Evolutionary conservation across 2,329 filamentous ascomycete species (phyloP).

Genomic region (Penicillium sp.): DNA sequence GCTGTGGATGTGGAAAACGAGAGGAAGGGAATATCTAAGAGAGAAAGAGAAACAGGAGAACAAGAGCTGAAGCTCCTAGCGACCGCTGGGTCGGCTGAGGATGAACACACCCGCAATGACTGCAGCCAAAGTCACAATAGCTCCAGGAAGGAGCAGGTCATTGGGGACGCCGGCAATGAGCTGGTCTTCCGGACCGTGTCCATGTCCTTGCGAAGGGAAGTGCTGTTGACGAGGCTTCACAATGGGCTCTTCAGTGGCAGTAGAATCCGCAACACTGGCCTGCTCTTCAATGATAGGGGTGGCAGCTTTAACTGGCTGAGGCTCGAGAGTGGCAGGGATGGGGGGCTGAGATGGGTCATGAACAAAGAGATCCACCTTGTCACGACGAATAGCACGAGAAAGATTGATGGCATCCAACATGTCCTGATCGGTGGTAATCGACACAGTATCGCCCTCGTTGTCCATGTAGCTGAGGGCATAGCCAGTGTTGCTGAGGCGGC

Average conservation of each 20-base stretch:
- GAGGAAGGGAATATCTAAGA: conserved; percentile 8
- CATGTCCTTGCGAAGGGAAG: conserved; percentile 46
- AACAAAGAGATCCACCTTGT: conserved; percentile 97
- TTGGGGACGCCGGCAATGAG: conserved; percentile 91
- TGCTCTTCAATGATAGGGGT: conserved; percentile 53
- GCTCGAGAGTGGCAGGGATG: conserved; percentile 63
- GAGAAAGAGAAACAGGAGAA: background rate
- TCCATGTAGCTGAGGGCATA: conserved; percentile 96
- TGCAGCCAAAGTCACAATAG: conserved; percentile 90
- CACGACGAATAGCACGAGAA: conserved; percentile 71
- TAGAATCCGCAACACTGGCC: conserved; percentile 50
- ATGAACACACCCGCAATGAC: conserved; percentile 94
- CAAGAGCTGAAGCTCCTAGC: conserved; percentile 24
- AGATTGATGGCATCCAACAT: conserved; percentile 85
- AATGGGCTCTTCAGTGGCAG: conserved; percentile 48
- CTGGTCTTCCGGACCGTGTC: conserved; percentile 64
- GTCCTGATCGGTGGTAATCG: conserved; percentile 93
- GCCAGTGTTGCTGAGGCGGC: conserved; percentile 71
- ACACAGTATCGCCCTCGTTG: conserved; percentile 94
- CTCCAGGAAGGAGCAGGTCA: conserved; percentile 87
- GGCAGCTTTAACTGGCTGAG: conserved; percentile 54
- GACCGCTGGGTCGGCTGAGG: conserved; percentile 66
- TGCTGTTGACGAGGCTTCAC: conserved; percentile 44
- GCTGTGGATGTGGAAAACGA: conserved; percentile 7
- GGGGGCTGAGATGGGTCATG: conserved; percentile 92